These are phyloP conservation scores for Marsdenia floribunda DNA, from an alignment of 257 asterid species.

Conservation along the genomic window DNA sequence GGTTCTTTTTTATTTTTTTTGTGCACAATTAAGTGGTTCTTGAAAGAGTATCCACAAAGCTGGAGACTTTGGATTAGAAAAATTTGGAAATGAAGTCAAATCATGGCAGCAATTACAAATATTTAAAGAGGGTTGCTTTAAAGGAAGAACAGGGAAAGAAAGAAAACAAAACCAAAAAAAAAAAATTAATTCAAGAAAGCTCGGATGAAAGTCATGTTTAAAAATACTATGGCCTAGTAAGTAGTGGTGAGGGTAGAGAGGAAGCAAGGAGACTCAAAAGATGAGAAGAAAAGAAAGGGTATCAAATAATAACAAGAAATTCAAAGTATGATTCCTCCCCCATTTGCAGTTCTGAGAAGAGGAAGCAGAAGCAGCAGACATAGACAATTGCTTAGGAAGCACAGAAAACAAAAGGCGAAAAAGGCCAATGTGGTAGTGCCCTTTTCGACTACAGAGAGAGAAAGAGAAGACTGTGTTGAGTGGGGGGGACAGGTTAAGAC, in stretches of 20 bases:
- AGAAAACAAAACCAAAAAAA: not conserved
- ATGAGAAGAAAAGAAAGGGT: conserved; percentile 29
- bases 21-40: conserved; percentile 24
- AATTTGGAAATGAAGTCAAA: conserved; percentile 29
- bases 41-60: conserved; percentile 28
- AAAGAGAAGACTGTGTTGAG: conserved; percentile 46
- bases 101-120: conserved; percentile 27
- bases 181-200: conserved; percentile 13
- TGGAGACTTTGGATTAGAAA: conserved; percentile 16
- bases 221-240: too few species aligned
- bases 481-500: conserved; percentile 97
- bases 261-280: conserved; percentile 5
- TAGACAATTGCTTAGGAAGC: conserved; percentile 70
- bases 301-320: conserved; percentile 78
- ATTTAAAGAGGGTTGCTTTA: conserved; percentile 43
- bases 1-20: not conserved
- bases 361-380: conserved; percentile 61
- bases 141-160: conserved; percentile 36
- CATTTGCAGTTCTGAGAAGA: conserved; percentile 68
- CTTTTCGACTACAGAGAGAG: conserved; percentile 56
- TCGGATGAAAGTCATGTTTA: conserved; percentile 9
- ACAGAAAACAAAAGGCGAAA: conserved; percentile 65
- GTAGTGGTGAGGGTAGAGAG: conserved; percentile 14
- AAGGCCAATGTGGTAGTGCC: conserved; percentile 60
- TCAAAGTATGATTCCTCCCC: conserved; percentile 80